Base-by-base conservation (phyloP, 2,329 filamentous ascomycete genomes). In the Monosporascus sp. region DNA sequence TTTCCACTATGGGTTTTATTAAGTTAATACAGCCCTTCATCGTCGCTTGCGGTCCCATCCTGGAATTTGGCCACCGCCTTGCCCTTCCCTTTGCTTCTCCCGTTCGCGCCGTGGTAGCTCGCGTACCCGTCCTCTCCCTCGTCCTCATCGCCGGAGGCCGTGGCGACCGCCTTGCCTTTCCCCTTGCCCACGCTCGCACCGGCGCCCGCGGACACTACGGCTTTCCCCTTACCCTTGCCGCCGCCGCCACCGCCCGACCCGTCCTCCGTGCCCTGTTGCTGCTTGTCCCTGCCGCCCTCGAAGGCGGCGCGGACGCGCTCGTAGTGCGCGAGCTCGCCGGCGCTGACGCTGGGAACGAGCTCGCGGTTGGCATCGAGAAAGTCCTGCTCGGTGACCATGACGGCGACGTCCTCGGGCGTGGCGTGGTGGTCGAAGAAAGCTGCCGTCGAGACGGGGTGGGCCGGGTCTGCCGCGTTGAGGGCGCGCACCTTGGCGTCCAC, bases 401-500 rank as follows among this genome's bases (percentile, higher is more conserved):
- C 93, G 25, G 87, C 82, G 1, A 93, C 83, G 66, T 99, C 94
- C 47, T 89, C 88, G 11, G 86, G 79, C 0, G 83, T 89, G 15
- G 93, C 91, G 60, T 89, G 78, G 72, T 97, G 93, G 67, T 99
- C 94, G 68, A 99, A 99, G 74, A 92, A 99, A 72, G 94, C 92
- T 0, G 92, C 93, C 2, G 93, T 95, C 2, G 88, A 89, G 58
- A 97, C 81, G 5, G 79, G 75, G 44, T 77, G 73, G 48, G 55
- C 61, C 49, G 60, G 64, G n/a, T 61, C 65, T 3, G 68, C 70
- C 2, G 74, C 69, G 63, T 89, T 89, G 68, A 96, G 77, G 5
- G 79, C 77, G 22, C 81, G 80, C 60, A 99, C 88, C 70, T 94
- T 94, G 49, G 82, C 78, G 68, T 99, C 94, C 2, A 97, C 92